phyloP scores from a whole-genome alignment of 2,329 filamentous ascomycete genomes.

The Botrytis fragariae region DNA sequence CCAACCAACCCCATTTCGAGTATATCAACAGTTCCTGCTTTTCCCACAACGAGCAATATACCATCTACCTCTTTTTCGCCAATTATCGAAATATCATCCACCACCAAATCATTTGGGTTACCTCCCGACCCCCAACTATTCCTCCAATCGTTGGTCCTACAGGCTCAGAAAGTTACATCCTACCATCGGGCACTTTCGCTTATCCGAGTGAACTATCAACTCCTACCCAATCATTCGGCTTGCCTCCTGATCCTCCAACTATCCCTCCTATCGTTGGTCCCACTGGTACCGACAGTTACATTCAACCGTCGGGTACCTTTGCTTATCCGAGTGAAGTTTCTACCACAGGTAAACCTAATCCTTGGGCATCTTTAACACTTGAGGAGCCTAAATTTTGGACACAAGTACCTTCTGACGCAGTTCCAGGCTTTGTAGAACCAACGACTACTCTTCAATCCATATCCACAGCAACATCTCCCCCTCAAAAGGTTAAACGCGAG shows the following conservation, averaged over 20 bases:
- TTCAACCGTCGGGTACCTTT: neutral
- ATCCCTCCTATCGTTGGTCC: conserved; percentile 1
- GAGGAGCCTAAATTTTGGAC: neutral
- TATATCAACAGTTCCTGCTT: neutral
- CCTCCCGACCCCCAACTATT: neutral
- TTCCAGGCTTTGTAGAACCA: neutral
- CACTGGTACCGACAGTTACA: neutral
- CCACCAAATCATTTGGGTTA: neutral
- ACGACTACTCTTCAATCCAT: neutral
- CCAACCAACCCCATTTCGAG: neutral
- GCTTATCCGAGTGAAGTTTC: neutral
- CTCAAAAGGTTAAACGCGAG: neutral
- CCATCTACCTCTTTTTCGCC: neutral
- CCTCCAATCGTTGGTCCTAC: neutral
- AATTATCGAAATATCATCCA: neutral
- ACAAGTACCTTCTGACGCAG: neutral
- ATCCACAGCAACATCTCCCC: neutral
- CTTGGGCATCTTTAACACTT: neutral
- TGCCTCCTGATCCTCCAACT: neutral
- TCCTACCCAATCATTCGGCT: neutral
- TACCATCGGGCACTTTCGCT: neutral
- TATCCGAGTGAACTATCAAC: neutral
- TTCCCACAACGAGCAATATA: neutral
- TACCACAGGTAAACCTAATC: neutral
- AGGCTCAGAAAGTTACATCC: neutral